A percentile compares a stretch with the other conserved stretches of the same genome.
These are phyloP conservation scores for Solanum pimpinellifolium DNA, from an alignment of 257 asterid species.

Conservation along the genomic window DNA sequence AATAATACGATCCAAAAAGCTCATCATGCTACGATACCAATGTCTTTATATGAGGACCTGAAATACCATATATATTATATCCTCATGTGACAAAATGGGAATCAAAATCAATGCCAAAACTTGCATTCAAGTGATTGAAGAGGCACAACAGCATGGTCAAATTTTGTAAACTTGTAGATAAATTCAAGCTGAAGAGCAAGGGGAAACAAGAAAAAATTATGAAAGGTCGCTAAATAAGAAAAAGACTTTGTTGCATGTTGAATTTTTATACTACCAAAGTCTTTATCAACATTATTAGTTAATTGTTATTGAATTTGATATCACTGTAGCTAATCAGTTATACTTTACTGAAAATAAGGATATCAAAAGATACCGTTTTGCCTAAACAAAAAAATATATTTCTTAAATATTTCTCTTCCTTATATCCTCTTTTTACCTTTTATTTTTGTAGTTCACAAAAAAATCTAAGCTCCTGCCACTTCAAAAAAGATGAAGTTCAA, in stretches of 20 bases:
- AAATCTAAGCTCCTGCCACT: too few species aligned
- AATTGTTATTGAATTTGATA: too few species aligned
- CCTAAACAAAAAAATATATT: too few species aligned
- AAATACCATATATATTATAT: not conserved
- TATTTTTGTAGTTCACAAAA: too few species aligned
- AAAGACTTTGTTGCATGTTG: not conserved
- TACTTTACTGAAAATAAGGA: too few species aligned
- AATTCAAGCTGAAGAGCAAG: not conserved
- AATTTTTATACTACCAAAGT: too few species aligned
- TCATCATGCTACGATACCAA: not conserved
- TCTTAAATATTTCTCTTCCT: too few species aligned
- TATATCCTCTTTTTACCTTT: too few species aligned
- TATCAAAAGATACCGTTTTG: too few species aligned
- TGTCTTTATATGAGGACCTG: not conserved
- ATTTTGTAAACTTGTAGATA: not conserved
- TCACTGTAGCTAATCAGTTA: too few species aligned
- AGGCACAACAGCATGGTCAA: not conserved
- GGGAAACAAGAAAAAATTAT: not conserved
- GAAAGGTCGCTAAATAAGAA: not conserved
- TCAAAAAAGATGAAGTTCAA: too few species aligned
- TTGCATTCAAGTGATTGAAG: not conserved
- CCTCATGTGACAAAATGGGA: not conserved
- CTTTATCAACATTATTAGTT: too few species aligned
- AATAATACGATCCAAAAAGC: not conserved
- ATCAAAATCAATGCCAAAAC: not conserved